Conservation (phyloP, 805 yeast genomes). For the Ogataea polymorpha region DNA sequence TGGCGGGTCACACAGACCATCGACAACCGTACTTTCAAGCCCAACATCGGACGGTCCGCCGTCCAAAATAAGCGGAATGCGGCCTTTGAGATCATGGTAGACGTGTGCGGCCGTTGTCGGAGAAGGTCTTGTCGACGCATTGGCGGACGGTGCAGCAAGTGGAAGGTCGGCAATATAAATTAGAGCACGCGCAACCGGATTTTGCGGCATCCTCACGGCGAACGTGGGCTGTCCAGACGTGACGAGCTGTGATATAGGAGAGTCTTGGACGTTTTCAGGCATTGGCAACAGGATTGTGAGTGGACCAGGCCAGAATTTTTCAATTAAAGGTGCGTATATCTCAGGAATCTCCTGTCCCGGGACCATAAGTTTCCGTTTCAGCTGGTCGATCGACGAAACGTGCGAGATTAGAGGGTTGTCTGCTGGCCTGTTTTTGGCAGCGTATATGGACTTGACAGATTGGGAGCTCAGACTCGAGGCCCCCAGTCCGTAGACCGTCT, state of each 20-base stretch:
- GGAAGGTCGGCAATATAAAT: slow-evolving; percentile 84
- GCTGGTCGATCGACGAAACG: slow-evolving; percentile 72
- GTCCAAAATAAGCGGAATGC: slow-evolving; percentile 80
- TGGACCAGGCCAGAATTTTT: slow-evolving; percentile 94
- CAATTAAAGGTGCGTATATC: slow-evolving; percentile 61
- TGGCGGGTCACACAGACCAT: slow-evolving; percentile 84
- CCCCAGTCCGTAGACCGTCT: slow-evolving; percentile 95
- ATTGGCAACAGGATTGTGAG: slow-evolving; percentile 79
- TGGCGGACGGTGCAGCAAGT: slow-evolving; percentile 96
- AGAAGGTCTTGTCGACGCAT: slow-evolving; percentile 92
- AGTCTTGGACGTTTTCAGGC: slow-evolving; percentile 23
- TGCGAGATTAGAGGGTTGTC: slow-evolving; percentile 95
- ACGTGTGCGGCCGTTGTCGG: slow-evolving; percentile 91
- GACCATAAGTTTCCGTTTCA: slow-evolving; percentile 54
- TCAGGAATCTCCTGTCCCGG: slow-evolving; percentile 53
- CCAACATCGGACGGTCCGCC: slow-evolving; percentile 91
- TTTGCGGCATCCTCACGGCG: slow-evolving; percentile 86
- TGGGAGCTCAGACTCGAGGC: slow-evolving; percentile 77
- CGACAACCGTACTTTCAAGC: slow-evolving; percentile 90
- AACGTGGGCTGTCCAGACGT: slow-evolving; percentile 88
- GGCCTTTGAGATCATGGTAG: slow-evolving; percentile 69
- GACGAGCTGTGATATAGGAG: slow-evolving; percentile 65
- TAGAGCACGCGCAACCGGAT: slow-evolving; percentile 87
- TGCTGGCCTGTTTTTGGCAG: slow-evolving; percentile 89
- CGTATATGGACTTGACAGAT: slow-evolving; percentile 73